A percentile compares a stretch with the other conserved stretches of the same genome.
phyloP scores from a whole-genome alignment of 495 filamentous ascomycete genomes.

The Friedmanniomyces simplex region DNA sequence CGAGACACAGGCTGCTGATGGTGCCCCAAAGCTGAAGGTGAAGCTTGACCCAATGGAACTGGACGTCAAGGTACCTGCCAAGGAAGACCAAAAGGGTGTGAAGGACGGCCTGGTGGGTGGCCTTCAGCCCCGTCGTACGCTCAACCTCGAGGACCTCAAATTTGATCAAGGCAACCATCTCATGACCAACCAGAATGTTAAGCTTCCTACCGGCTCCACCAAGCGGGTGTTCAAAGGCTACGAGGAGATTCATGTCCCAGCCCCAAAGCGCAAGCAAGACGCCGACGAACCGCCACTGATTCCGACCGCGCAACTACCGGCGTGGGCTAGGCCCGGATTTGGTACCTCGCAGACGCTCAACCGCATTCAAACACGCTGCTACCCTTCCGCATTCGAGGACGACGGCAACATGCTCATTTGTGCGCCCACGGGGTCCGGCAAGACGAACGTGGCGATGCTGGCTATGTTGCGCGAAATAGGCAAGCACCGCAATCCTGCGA shows the following conservation, averaged over 20 bases:
- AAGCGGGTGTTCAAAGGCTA: slow-evolving; percentile 96
- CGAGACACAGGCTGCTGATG: slow-evolving; percentile 27
- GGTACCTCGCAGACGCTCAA: slow-evolving; percentile 74
- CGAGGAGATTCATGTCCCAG: slow-evolving; percentile 93
- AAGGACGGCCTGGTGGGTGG: slow-evolving; percentile 65
- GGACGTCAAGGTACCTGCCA: slow-evolving; percentile 57
- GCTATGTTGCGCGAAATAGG: slow-evolving; percentile 93
- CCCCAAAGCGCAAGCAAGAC: slow-evolving; percentile 73
- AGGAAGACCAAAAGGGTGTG: slow-evolving; percentile 37
- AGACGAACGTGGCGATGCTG: slow-evolving; percentile 98
- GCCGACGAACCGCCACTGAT: slow-evolving; percentile 67
- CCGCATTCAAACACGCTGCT: slow-evolving; percentile 90
- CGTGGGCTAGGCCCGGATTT: slow-evolving; percentile 84
- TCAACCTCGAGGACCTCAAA: slow-evolving; percentile 90
- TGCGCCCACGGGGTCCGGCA: slow-evolving; percentile 92
- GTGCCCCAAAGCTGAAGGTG: slow-evolving; percentile 58
- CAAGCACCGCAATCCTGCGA: slow-evolving; percentile 77
- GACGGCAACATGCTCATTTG: slow-evolving; percentile 98
- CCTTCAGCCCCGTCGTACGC: slow-evolving; percentile 74
- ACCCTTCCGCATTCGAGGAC: slow-evolving; percentile 78
- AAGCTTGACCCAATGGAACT: slow-evolving; percentile 86
- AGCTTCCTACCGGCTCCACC: slow-evolving; percentile 87
- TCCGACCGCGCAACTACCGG: slow-evolving; percentile 75
- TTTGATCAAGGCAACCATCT: slow-evolving; percentile 98
- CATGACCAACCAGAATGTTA: slow-evolving; percentile 95